phyloP scores from a whole-genome alignment of 164 flowering plant species.

The Aristolochia fimbriata region DNA sequence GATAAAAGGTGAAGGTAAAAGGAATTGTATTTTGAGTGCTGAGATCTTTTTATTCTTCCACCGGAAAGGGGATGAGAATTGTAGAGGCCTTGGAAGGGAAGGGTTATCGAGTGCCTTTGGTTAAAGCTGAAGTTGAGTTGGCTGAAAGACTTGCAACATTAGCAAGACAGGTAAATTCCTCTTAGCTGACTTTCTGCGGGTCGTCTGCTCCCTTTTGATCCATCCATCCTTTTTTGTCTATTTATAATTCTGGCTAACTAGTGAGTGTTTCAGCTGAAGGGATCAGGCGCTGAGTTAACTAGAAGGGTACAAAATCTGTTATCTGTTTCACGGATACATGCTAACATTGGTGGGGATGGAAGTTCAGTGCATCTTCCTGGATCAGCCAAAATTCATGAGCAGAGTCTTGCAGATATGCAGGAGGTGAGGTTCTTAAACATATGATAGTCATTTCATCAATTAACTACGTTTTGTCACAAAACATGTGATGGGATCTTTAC shows the following conservation, averaged over 20 bases:
- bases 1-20: too few relatives aligned
- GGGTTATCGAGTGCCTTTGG: constrained; percentile 73
- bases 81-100: constrained; percentile 88
- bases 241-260: constrained; percentile 9
- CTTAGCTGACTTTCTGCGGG: background rate
- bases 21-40: background rate
- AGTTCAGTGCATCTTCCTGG: constrained; percentile 70
- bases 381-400: constrained; percentile 81
- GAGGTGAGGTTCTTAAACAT: constrained; percentile 41
- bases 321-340: constrained; percentile 62
- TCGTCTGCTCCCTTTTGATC: too few relatives aligned
- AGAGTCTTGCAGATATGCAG: constrained; percentile 88
- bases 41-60: background rate
- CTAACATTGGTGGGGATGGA: constrained; percentile 48
- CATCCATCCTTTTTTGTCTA: background rate
- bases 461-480: background rate
- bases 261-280: constrained; percentile 52
- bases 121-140: constrained; percentile 84
- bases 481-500: too few relatives aligned
- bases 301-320: constrained; percentile 87
- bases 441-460: background rate
- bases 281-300: constrained; percentile 91
- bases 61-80: constrained; percentile 70
- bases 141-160: constrained; percentile 79
- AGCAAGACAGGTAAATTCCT: constrained; percentile 64